Percentiles rank a stretch among this genome's conserved stretches.
These are phyloP conservation scores for Solanum tarijense DNA, from an alignment of 257 asterid species.

Conservation along the genomic window DNA sequence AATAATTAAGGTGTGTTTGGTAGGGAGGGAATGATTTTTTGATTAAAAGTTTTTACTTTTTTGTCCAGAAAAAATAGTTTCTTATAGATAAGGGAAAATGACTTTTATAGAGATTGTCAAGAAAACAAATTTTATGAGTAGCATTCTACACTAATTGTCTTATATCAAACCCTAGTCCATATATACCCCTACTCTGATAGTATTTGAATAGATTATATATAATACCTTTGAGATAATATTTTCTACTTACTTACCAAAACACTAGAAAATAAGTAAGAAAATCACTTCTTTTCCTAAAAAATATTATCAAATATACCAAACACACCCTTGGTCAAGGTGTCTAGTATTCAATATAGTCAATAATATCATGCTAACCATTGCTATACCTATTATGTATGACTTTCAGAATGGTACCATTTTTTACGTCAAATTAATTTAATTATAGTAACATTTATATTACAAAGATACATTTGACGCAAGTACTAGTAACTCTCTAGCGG, in stretches of 20 bases:
- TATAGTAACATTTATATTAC: not conserved
- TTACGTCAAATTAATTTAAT: not conserved
- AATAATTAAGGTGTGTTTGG: not conserved
- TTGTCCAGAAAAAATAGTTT: not conserved
- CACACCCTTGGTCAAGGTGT: not conserved
- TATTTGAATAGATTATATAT: no score
- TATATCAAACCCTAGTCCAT: not conserved
- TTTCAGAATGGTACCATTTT: not conserved
- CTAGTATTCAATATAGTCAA: not conserved
- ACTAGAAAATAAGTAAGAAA: no score
- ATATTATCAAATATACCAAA: no score
- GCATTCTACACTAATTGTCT: not conserved
- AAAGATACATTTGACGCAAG: not conserved
- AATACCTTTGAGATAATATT: no score
- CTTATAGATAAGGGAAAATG: not conserved
- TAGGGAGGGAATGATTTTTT: not conserved
- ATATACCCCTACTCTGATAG: not conserved
- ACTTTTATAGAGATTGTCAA: not conserved
- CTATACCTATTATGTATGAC: not conserved
- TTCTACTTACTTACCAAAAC: not conserved
- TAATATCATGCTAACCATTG: not conserved
- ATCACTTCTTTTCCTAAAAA: rapidly evolving
- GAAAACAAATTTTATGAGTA: no score
- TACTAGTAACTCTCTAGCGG: not conserved
- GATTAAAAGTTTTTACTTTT: no score